Conservation (phyloP, 345 rosid genomes). For the Euphorbia tirucalli region DNA sequence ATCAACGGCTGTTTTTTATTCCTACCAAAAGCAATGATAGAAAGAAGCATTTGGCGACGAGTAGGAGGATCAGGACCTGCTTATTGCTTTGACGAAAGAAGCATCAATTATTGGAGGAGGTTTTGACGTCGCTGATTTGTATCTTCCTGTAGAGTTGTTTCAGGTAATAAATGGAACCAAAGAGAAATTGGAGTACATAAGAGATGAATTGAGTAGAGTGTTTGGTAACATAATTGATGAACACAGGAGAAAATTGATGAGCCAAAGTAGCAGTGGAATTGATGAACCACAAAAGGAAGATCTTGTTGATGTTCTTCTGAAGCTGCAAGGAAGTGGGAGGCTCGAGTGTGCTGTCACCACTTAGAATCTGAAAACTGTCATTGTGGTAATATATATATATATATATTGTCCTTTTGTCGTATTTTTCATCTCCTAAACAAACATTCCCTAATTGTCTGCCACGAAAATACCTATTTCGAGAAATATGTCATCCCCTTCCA, state of each 20-base stretch:
- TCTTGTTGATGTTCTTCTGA: slow-evolving; percentile 12
- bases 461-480: too few species aligned
- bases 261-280: background rate
- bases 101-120: slow-evolving; percentile 8
- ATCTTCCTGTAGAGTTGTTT: slow-evolving; percentile 9
- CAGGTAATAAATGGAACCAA: slow-evolving; percentile 5
- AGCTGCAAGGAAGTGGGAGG: slow-evolving; percentile 10
- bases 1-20: too few species aligned
- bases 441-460: too few species aligned
- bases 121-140: slow-evolving; percentile 14
- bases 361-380: slow-evolving; percentile 3
- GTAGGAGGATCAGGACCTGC: slow-evolving; percentile 4
- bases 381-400: too few species aligned
- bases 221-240: background rate
- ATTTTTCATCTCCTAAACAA: too few species aligned
- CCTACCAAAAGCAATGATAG: too few species aligned
- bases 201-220: background rate
- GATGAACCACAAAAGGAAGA: slow-evolving; percentile 4
- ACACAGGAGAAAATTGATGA: slow-evolving; percentile 3
- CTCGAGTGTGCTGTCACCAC: slow-evolving; percentile 11
- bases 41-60: slow-evolving; percentile 8
- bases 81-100: background rate
- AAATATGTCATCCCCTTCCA: too few species aligned
- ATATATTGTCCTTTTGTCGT: too few species aligned
- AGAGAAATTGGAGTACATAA: background rate